Base-by-base conservation (phyloP, 805 yeast genomes). In the Ogataea pignaliae region DNA sequence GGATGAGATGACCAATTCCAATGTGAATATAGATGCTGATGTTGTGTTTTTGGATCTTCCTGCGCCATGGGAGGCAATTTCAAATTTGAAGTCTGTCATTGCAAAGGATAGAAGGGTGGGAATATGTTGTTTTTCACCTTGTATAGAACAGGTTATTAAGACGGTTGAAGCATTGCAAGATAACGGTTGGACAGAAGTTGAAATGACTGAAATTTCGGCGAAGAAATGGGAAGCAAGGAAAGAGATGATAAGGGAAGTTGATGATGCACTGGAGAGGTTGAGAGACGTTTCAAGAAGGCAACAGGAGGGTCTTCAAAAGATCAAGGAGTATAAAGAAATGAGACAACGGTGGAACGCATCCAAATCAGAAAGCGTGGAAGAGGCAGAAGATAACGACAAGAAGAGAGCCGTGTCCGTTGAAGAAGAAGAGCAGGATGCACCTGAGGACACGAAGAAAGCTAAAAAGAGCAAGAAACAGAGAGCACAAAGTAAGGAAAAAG, bases 51-150 rank as follows among this genome's bases (percentile, higher is more conserved):
- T 93, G 50, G 99, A 93, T 61, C 73, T 93, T 39, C 99, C 99
- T 3, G 82, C 96, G 5, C 99, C 99, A 9, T 91, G 98, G 97
- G 81, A 80, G 32, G 99, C 99, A 6, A 85, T 93, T 42, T 88
- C 88, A 7, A 83, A 85, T 63, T 66, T 91, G 37, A 66, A 71
- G 11, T 41, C 54, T 2, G 95, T 85, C 1, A 73, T 86, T 13
- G 67, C 85, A 9, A 62, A 68, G 9, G 66, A 66, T 15, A 69
- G 72, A 43, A 70, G 72, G 26, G 86, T 81, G 17, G 81, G 85
- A 3, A 75, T 93, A 42, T 93, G 99, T 66, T 93, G 99, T 65
- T 93, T 93, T 60, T 87, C 96, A 34, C 99, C 99, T 10, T 93
- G 99, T 65, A 86, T 93, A 39, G 99, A 93, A 66, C 99, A 93